phyloP scores from a whole-genome alignment of 768 basidiomycete species.

The Lentinus brumalis region DNA sequence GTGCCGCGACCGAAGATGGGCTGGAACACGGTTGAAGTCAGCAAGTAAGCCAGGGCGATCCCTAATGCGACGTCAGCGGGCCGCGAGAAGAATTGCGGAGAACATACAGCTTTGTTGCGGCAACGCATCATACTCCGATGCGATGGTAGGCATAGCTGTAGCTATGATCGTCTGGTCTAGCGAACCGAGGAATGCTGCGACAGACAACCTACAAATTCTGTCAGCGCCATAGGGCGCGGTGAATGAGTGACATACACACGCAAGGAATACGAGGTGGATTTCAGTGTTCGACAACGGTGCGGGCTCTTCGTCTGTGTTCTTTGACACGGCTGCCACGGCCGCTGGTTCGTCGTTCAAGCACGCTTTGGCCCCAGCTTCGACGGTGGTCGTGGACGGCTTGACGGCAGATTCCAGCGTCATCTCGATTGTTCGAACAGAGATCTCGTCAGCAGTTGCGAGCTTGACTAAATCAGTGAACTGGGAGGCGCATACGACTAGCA shows the following conservation, averaged over 20 bases:
- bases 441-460: too few species aligned
- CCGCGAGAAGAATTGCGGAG: neutral
- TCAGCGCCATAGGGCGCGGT: too few species aligned
- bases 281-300: neutral
- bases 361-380: too few species aligned
- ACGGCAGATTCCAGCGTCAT: too few species aligned
- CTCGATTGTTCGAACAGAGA: too few species aligned
- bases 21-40: conserved; percentile 10
- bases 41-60: conserved; percentile 3
- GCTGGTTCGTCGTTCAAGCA: neutral
- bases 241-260: neutral
- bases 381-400: too few species aligned
- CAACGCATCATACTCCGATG: neutral
- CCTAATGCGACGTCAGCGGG: neutral
- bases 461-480: too few species aligned
- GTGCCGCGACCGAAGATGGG: conserved; percentile 9
- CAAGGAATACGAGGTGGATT: neutral
- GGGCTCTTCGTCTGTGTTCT: neutral
- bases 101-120: conserved; percentile 7
- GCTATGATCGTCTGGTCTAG: conserved; percentile 10
- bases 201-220: conserved; percentile 35
- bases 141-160: conserved; percentile 8
- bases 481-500: too few species aligned
- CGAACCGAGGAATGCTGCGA: conserved; percentile 22
- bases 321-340: too few species aligned